Evolutionary conservation across 345 rosid genomes (phyloP).

Genomic region (Heritiera littoralis): DNA sequence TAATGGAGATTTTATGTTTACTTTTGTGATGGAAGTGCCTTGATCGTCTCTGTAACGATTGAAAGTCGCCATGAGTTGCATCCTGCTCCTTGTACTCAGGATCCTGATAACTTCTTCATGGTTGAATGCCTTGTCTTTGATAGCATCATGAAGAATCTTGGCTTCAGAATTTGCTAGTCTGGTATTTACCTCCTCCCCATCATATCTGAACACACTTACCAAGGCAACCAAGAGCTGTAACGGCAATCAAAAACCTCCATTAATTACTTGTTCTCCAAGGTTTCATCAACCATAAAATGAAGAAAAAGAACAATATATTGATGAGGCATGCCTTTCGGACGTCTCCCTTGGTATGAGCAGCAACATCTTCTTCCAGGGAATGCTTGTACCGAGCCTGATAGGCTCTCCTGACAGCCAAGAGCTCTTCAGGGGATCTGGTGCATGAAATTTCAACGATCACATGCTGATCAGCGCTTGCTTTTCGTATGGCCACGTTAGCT

Average conservation of each 20-base stretch:
- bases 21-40: constrained; percentile 56
- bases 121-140: constrained; percentile 43
- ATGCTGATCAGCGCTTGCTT: constrained; percentile 35
- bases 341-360: constrained; percentile 58
- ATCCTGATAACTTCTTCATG: constrained; percentile 63
- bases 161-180: constrained; percentile 53
- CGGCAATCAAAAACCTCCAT: background rate
- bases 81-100: constrained; percentile 59
- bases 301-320: background rate
- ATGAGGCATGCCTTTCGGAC: constrained; percentile 44
- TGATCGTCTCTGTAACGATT: constrained; percentile 53
- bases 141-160: constrained; percentile 45
- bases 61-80: constrained; percentile 62
- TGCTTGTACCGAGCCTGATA: constrained; percentile 61
- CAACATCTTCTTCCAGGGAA: constrained; percentile 73
- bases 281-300: background rate
- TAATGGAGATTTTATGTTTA: background rate
- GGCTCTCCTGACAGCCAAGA: constrained; percentile 54
- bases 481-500: constrained; percentile 51
- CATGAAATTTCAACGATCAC: constrained; percentile 59
- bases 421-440: constrained; percentile 59
- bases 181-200: constrained; percentile 49
- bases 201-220: constrained; percentile 55
- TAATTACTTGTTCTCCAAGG: background rate
- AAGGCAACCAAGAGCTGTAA: constrained; percentile 59